Evolutionary conservation across 768 basidiomycete species (phyloP), one percentile per base, ranked within the genome.

Genomic region (Lactifluus echinatus): DNA sequence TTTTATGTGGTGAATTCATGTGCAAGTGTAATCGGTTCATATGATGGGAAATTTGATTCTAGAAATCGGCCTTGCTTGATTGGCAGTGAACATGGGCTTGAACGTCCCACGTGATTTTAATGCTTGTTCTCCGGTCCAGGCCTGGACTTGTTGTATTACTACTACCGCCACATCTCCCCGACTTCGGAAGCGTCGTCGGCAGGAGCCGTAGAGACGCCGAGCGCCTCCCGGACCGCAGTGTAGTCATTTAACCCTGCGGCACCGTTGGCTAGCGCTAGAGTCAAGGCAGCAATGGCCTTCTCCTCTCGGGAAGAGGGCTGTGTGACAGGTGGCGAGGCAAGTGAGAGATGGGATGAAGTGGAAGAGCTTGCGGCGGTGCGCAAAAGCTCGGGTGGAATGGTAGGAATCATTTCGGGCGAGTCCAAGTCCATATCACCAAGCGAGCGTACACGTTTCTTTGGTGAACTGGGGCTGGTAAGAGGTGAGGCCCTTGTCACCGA

Each of bases 231-330:
- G 34, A 80, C 70, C 1, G 77, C 75, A 52, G 72, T 71, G 55
- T 84, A 84, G 64, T 85, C 83, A 51, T 74, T 75, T 37, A 85
- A 66, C 26, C 81, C 76, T 5, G 79, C 82, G 10, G 82, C 82
- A 40, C 83, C 84, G 58, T 78, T 84, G 12, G 83, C 83, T 71
- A 85, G 75, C 17, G 80, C 82, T 2, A 85, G 68, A 31, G 73
- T 74, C 29, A 84, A 73, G 17, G 80, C 81, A 17, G 81, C 81
- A 49, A 84, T 73, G 15, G 79, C 79, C 64, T 81, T 83, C 62
- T 84, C 82, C 19, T 79, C 71, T 34, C 72, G 74, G 43, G 80
- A 75, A 11, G 80, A 68, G n/a, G 65, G 57, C 8, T 62, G 66
- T 26, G 64, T 52, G 47, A 40, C 50, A 29, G 59, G 45, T 15